Conservation (phyloP, 2,329 filamentous ascomycete species). For the Chaetomiaceae sp. region DNA sequence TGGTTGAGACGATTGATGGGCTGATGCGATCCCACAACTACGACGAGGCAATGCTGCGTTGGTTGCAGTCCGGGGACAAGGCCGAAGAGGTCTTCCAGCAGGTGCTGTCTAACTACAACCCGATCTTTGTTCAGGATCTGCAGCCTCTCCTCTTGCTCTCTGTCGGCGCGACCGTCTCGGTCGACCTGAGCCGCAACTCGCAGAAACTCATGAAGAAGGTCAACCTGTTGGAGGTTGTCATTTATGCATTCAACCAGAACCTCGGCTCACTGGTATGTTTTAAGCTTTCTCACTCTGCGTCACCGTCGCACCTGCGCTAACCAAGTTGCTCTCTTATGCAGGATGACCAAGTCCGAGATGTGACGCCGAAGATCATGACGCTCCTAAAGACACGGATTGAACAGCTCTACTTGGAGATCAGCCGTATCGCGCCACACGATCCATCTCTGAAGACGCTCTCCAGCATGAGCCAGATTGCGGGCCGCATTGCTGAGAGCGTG, state of each 20-base stretch:
- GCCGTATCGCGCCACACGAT: slow-evolving; percentile 43
- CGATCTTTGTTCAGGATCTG: slow-evolving; percentile 50
- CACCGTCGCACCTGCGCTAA: slow-evolving; percentile 16
- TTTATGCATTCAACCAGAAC: slow-evolving; percentile 48
- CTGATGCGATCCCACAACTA: slow-evolving; percentile 57
- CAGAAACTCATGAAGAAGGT: slow-evolving; percentile 51
- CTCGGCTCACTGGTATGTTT: slow-evolving; percentile 48
- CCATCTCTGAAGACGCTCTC: slow-evolving; percentile 45
- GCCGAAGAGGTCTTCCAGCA: slow-evolving; percentile 59
- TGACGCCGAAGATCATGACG: slow-evolving; percentile 53
- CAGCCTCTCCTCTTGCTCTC: slow-evolving; percentile 60
- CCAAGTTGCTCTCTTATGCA: slow-evolving; percentile 33
- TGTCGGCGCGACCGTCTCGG: slow-evolving; percentile 58
- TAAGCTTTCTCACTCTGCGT: background rate
- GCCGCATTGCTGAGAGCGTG: slow-evolving; percentile 22
- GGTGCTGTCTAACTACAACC: slow-evolving; percentile 47
- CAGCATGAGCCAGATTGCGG: slow-evolving; percentile 34
- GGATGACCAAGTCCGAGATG: slow-evolving; percentile 51
- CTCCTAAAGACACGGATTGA: slow-evolving; percentile 50
- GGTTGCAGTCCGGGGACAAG: slow-evolving; percentile 57
- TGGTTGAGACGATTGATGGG: slow-evolving; percentile 55
- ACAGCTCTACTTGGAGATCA: slow-evolving; percentile 48
- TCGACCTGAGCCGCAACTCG: slow-evolving; percentile 46
- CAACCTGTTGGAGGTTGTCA: slow-evolving; percentile 55
- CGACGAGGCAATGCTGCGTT: slow-evolving; percentile 60